phyloP scores from a whole-genome alignment of 345 rosid species.

The Lagerstroemia speciosa region DNA sequence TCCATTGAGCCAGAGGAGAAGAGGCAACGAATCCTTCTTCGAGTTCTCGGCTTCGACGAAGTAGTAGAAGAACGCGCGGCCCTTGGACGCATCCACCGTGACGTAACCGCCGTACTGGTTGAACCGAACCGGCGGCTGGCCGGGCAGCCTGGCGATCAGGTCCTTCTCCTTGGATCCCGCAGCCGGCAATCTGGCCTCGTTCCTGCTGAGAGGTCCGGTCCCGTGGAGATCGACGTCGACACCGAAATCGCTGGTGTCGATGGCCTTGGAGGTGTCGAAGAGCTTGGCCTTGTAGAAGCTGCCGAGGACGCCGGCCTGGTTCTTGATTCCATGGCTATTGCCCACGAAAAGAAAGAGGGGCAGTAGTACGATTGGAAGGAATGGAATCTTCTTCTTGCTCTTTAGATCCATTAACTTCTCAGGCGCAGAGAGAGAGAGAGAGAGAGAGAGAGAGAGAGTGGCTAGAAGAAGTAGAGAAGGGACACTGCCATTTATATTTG shows the following conservation, averaged over 20 bases:
- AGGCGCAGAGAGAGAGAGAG: neutral
- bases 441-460: neutral
- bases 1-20: conserved; percentile 19
- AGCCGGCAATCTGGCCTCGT: neutral
- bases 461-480: neutral
- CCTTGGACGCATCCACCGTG: conserved; percentile 6
- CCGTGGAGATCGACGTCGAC: neutral
- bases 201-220: neutral
- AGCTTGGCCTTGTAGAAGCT: neutral
- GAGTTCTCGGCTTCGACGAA: conserved; percentile 7
- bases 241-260: neutral
- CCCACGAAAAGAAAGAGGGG: neutral
- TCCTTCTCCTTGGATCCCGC: neutral
- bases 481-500: neutral
- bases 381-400: neutral
- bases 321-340: neutral
- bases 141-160: conserved; percentile 3
- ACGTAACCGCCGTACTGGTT: conserved; percentile 13
- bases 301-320: neutral
- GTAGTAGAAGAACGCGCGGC: conserved; percentile 11
- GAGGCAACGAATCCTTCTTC: conserved; percentile 5
- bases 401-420: neutral
- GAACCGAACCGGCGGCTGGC: conserved; percentile 9
- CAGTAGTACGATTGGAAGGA: neutral
- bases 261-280: neutral